Evolutionary conservation across 1,284 basidiomycete genomes (phyloP).

Genomic region (Ceratobasidium theobromae): DNA sequence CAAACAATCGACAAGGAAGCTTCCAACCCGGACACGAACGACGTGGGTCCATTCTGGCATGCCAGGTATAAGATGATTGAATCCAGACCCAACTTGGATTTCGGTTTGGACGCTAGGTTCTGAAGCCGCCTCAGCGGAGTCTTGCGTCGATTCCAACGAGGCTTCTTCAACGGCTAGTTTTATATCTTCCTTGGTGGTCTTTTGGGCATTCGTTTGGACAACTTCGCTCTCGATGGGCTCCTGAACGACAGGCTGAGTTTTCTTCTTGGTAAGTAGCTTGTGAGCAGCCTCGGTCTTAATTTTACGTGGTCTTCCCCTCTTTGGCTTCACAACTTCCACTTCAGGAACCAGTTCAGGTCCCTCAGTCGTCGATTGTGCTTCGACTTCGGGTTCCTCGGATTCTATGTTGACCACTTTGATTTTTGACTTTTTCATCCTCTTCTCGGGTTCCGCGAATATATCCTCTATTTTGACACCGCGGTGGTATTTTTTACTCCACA

Average conservation of each 20-base stretch:
- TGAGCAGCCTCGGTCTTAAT: not conserved
- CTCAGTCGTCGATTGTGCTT: too few relatives aligned
- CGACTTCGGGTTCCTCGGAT: too few relatives aligned
- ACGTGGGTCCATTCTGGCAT: conserved; percentile 81
- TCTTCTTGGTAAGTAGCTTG: conserved; percentile 49
- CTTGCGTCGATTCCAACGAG: not conserved
- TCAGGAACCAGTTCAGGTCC: too few relatives aligned
- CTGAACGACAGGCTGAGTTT: too few relatives aligned
- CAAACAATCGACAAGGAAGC: conserved; percentile 79
- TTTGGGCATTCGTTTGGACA: too few relatives aligned
- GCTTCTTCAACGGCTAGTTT: not conserved
- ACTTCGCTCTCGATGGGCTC: too few relatives aligned
- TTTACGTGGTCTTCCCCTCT: not conserved
- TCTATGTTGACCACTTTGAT: too few relatives aligned
- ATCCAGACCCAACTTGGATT: conserved; percentile 44
- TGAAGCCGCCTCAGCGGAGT: too few relatives aligned
- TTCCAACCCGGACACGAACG: conserved; percentile 77
- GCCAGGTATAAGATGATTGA: conserved; percentile 52
- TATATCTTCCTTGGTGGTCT: not conserved
- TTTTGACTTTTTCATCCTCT: conserved; percentile 1
- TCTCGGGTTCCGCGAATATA: not conserved
- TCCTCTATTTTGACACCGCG: not conserved
- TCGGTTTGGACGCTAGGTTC: too few relatives aligned
- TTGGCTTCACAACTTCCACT: not conserved
- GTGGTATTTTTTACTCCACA: conserved; percentile 11